These are phyloP conservation scores for Naganishia vishniacii DNA, from an alignment of 768 basidiomycete genomes.

Conservation along the genomic window DNA sequence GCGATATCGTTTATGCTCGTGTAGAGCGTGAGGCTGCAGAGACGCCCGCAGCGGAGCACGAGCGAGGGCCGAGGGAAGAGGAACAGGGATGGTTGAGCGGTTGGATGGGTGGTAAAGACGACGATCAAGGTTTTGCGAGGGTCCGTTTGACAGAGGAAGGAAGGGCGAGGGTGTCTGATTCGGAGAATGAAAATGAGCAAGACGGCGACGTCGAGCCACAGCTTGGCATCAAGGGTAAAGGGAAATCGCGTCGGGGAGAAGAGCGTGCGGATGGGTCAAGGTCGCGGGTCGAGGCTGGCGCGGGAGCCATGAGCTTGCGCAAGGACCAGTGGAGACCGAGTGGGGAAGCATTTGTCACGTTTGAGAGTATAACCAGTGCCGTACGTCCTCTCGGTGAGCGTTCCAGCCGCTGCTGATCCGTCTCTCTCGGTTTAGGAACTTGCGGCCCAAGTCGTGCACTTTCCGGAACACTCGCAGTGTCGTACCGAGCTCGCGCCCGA, in stretches of 20 bases:
- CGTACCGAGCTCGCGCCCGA: conserved; percentile 78
- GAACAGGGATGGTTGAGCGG: conserved; percentile 3
- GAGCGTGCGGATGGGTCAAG: neutral
- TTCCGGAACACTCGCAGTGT: conserved; percentile 61
- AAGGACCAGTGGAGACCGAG: conserved; percentile 56
- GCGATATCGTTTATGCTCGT: neutral
- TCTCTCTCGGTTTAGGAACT: conserved; percentile 57
- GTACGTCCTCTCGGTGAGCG: conserved; percentile 52
- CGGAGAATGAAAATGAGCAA: conserved; percentile 50
- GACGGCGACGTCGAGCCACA: neutral
- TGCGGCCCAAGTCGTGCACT: conserved; percentile 76
- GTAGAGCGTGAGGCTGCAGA: neutral
- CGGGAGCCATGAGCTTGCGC: conserved; percentile 49
- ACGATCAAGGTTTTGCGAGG: conserved; percentile 10
- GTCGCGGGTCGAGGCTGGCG: neutral
- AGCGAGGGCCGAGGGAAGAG: neutral
- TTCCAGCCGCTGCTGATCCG: neutral
- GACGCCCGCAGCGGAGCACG: neutral
- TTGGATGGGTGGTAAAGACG: conserved; percentile 7
- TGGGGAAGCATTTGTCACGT: conserved; percentile 86
- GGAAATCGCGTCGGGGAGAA: neutral
- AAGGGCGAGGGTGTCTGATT: neutral
- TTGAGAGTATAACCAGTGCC: conserved; percentile 89
- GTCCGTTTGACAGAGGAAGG: conserved; percentile 13
- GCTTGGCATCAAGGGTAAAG: conserved; percentile 31